These are phyloP conservation scores for Aegle marmelos DNA, from an alignment of 345 rosid species.

Conservation along the genomic window DNA sequence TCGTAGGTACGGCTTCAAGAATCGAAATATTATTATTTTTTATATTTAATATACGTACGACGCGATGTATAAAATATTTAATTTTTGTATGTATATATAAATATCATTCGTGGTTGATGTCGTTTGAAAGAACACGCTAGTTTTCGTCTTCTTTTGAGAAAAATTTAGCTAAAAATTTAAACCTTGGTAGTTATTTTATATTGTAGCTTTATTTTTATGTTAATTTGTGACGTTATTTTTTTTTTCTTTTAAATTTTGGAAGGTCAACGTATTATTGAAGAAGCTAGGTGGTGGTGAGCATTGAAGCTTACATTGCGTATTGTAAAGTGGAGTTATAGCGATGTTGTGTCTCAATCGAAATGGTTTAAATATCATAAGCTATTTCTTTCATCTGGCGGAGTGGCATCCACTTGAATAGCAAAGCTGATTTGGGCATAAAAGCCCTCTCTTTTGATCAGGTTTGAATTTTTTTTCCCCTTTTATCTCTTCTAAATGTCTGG, in stretches of 20 bases:
- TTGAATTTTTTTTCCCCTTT: not conserved
- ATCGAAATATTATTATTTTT: not conserved
- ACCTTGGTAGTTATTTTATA: not conserved
- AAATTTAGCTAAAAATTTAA: not conserved
- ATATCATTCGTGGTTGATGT: not conserved
- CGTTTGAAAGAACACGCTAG: constrained; percentile 12
- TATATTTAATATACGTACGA: not conserved
- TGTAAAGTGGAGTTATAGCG: constrained; percentile 41
- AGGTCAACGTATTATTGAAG: constrained; percentile 23
- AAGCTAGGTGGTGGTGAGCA: constrained; percentile 9
- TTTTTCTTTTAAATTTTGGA: not conserved
- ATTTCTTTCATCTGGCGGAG: constrained; percentile 72
- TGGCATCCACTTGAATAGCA: constrained; percentile 89
- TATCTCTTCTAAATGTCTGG: not conserved
- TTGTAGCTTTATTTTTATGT: not conserved
- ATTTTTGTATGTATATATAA: not conserved
- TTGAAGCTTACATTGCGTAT: constrained; percentile 10
- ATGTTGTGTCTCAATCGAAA: constrained; percentile 49
- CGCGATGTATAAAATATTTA: not conserved
- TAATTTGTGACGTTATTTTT: not conserved
- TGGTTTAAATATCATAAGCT: constrained; percentile 38
- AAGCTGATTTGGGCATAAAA: constrained; percentile 43
- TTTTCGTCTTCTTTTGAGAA: not conserved
- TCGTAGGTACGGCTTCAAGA: constrained; percentile 5
- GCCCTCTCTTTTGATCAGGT: constrained; percentile 41